These are phyloP conservation scores for Oryza coarctata DNA, from an alignment of 176 grass and related monocot genomes.

Conservation along the genomic window DNA sequence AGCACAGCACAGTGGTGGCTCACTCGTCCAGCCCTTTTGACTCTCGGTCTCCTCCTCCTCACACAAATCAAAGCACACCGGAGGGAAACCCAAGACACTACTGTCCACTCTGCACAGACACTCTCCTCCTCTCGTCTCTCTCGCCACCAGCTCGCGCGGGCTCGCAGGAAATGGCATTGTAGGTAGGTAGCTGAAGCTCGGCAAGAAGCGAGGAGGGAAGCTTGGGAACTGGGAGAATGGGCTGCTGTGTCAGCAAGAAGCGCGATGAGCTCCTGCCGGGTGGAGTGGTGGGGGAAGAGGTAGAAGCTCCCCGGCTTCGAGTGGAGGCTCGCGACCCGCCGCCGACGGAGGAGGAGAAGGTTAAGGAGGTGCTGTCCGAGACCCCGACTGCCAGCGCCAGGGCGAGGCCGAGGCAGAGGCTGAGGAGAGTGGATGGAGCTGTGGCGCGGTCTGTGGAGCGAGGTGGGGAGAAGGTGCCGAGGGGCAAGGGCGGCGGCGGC, in stretches of 20 bases:
- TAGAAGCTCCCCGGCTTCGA: background rate
- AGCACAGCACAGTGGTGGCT: background rate
- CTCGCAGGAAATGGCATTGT: constrained; percentile 21
- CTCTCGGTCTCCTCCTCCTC: constrained; percentile 34
- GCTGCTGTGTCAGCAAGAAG: constrained; percentile 59
- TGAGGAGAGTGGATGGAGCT: constrained; percentile 19
- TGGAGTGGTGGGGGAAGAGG: background rate
- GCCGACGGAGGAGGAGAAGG: constrained; percentile 74
- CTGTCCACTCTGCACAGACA: background rate
- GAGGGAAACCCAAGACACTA: constrained; percentile 55
- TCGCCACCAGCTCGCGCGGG: background rate
- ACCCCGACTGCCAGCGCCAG: constrained; percentile 48
- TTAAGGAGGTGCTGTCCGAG: constrained; percentile 96
- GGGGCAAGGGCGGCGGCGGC: constrained; percentile 17
- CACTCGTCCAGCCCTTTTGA: constrained; percentile 31
- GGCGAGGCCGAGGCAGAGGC: constrained; percentile 25
- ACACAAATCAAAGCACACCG: constrained; percentile 45
- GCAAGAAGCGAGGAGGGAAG: background rate
- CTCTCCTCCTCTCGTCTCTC: background rate
- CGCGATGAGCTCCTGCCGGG: background rate
- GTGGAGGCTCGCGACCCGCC: constrained; percentile 43
- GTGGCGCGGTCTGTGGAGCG: constrained; percentile 29
- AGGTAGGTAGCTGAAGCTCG: constrained; percentile 5
- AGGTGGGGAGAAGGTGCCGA: background rate
- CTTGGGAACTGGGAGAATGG: constrained; percentile 30